Percentiles rank a stretch among this genome's conserved stretches.
Conservation (phyloP, 2,329 filamentous ascomycete genomes). For the Grosmannia huntii region DNA sequence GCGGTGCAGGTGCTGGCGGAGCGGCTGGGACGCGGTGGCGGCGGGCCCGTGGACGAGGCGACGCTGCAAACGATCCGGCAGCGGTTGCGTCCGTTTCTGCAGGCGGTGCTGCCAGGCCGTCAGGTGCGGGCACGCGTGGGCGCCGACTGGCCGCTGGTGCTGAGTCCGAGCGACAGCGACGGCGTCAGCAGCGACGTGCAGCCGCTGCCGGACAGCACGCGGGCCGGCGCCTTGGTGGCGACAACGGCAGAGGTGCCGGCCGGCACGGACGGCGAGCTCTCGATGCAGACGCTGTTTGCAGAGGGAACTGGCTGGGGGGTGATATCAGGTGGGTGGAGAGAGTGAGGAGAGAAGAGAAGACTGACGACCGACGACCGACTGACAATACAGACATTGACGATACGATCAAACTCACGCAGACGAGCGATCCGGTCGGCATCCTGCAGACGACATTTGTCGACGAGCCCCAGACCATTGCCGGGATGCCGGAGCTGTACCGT, state of each 20-base stretch:
- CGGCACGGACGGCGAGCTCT: conserved; percentile 39
- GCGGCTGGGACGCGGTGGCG: conserved; percentile 36
- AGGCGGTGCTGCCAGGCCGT: conserved; percentile 59
- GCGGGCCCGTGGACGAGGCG: conserved; percentile 25
- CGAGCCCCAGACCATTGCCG: conserved; percentile 53
- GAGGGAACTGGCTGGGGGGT: conserved; percentile 71
- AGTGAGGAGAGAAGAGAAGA: too few species aligned
- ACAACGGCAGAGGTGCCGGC: conserved; percentile 36
- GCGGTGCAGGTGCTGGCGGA: conserved; percentile 29
- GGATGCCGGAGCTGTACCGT: conserved; percentile 77
- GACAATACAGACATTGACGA: conserved; percentile 86
- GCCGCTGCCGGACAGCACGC: conserved; percentile 32
- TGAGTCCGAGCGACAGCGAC: conserved; percentile 59
- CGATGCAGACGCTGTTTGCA: conserved; percentile 62
- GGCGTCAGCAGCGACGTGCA: conserved; percentile 58
- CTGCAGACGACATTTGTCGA: conserved; percentile 75
- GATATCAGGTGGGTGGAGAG: conserved; percentile 46
- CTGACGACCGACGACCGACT: too few species aligned
- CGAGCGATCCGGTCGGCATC: conserved; percentile 67
- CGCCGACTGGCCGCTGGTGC: conserved; percentile 28
- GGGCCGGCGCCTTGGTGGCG: conserved; percentile 31
- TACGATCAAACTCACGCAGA: conserved; percentile 85
- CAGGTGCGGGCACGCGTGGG: conserved; percentile 52
- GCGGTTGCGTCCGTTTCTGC: conserved; percentile 65
- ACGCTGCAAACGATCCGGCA: conserved; percentile 46